A percentile compares a stretch with the other conserved stretches of the same genome.
Conservation (phyloP, 2,329 filamentous ascomycete species). For the Aspergillus sp. region DNA sequence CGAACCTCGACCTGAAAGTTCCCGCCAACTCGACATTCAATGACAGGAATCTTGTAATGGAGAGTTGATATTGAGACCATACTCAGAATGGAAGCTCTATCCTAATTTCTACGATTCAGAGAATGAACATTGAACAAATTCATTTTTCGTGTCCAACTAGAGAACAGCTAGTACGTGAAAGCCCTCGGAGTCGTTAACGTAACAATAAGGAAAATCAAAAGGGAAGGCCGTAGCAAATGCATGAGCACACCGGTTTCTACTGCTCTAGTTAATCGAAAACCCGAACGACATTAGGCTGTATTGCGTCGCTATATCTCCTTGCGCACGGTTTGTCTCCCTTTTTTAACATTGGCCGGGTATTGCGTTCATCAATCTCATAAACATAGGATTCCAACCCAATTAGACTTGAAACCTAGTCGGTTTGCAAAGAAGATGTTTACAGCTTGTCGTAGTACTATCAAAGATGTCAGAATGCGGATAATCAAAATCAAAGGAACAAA, state of each 20-base stretch:
- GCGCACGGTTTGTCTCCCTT: constrained; percentile 22
- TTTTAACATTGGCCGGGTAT: constrained; percentile 38
- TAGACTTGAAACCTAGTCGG: constrained; percentile 47
- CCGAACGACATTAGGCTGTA: constrained; percentile 37
- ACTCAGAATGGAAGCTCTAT: not conserved
- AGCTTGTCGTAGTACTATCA: constrained; percentile 97
- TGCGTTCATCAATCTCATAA: constrained; percentile 51
- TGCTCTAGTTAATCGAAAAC: constrained; percentile 35
- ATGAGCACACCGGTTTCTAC: constrained; percentile 36
- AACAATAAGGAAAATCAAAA: constrained; percentile 25
- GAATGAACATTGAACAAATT: constrained; percentile 26
- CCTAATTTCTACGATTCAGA: not conserved
- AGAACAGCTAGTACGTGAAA: constrained; percentile 32
- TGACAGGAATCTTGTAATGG: not conserved
- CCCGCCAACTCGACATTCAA: not conserved
- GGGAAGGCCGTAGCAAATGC: constrained; percentile 35
- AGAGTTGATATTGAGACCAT: too few relatives aligned
- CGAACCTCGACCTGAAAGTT: not conserved
- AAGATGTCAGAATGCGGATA: constrained; percentile 27
- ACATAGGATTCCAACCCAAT: constrained; percentile 41
- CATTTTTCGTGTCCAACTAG: constrained; percentile 37
- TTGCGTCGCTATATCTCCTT: constrained; percentile 34
- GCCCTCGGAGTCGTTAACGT: constrained; percentile 35
- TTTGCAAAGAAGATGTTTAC: constrained; percentile 62
- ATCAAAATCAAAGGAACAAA: not conserved